Base-by-base conservation (phyloP, 805 yeast species). In the Zygosaccharomyces siamensis region DNA sequence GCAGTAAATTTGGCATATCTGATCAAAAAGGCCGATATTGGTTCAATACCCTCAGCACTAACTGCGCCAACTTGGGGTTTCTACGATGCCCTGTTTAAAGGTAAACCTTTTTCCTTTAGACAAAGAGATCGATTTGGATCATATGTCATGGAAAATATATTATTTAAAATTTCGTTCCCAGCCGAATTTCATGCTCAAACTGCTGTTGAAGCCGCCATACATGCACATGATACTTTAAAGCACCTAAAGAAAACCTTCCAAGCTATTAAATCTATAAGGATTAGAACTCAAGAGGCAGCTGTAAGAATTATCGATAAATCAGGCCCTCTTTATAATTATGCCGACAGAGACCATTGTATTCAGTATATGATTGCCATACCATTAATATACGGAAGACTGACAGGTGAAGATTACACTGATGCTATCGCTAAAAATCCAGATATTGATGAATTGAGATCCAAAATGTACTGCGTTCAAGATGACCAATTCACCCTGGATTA, bases 101-200 rank as follows among this genome's bases (percentile, higher is more conserved):
- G 81, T 31, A 58, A 77, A 48, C 72, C 71, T 38, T 78, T 79
- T 66, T 63, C 69, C 59, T 78, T 80, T 66, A 40, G 52, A 3
- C 83, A 79, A 63, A 71, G 81, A 53, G 32, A 38, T 7, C 69
- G 67, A 18, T 78, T 70, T 54, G 81, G 78, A 35, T 73, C 79
- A 2, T 79, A 79, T 57, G 84, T 79, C 12, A 80, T 79, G 84
- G 84, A 79, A 63, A 79, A 79, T 57, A 78, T 79, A 21, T 61
- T 79, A 40, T 80, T 79, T 67, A 79, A 79, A 66, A 79, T 80
- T 55, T 78, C 83, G 0, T 79, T 73, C 71, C 84, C 84, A 12
- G 84, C 84, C 32, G 84, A 79, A 61, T 80, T 79, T 64, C 84
- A 79, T 60, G 82, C 83, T 7, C 84, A 79, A 64, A 79, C 84